Conservation (phyloP, 495 filamentous ascomycete genomes). For the Beverwykella pulmonaria region DNA sequence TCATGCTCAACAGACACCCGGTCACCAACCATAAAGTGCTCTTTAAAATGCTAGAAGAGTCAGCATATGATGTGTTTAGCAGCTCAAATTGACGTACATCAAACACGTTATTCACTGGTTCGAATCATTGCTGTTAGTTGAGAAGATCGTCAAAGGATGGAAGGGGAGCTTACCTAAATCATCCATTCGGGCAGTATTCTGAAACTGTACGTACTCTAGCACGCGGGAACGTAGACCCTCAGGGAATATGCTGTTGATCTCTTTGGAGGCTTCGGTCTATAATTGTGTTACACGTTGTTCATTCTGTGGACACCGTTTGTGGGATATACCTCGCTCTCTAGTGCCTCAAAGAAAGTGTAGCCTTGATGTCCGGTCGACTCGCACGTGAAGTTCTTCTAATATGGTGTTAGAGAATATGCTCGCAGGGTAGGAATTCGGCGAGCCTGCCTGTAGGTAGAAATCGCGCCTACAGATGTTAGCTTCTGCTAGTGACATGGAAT, state of each 20-base stretch:
- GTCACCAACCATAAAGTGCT: slow-evolving; percentile 93
- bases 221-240: slow-evolving; percentile 90
- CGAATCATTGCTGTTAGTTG: slow-evolving; percentile 30
- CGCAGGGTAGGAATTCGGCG: not conserved
- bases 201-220: slow-evolving; percentile 86
- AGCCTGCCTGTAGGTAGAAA: slow-evolving; percentile 82
- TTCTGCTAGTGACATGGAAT: not conserved
- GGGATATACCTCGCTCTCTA: slow-evolving; percentile 81
- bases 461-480: slow-evolving; percentile 64
- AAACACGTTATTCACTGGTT: slow-evolving; percentile 66
- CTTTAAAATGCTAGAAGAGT: slow-evolving; percentile 76
- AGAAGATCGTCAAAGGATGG: not conserved
- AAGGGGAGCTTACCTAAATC: slow-evolving; percentile 66
- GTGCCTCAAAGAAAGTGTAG: slow-evolving; percentile 90
- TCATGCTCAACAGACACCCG: slow-evolving; percentile 71
- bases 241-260: slow-evolving; percentile 88
- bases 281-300: not conserved
- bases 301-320: not conserved
- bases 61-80: slow-evolving; percentile 1
- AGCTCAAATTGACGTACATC: slow-evolving; percentile 53
- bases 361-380: slow-evolving; percentile 93
- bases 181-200: slow-evolving; percentile 87
- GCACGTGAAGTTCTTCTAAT: slow-evolving; percentile 84
- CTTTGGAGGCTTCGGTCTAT: slow-evolving; percentile 80
- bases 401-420: slow-evolving; percentile 24